phyloP scores from a whole-genome alignment of 2,329 filamentous ascomycete genomes.

The Tolypocladium inflatum region DNA sequence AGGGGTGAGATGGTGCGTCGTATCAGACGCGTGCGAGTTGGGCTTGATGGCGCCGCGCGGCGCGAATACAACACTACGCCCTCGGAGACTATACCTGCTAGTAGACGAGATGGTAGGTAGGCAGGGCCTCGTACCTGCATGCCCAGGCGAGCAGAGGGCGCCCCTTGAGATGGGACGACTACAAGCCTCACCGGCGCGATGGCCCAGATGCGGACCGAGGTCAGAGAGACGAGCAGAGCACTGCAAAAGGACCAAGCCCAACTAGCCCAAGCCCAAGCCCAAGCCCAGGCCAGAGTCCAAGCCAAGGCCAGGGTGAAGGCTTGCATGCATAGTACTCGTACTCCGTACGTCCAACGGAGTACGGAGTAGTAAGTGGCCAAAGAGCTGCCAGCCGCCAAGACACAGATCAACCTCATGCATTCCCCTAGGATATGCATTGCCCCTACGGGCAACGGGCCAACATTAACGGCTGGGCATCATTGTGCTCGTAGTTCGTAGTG shows the following conservation, averaged over 20 bases:
- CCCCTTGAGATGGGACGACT: background rate
- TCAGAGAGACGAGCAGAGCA: background rate
- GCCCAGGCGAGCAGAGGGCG: background rate
- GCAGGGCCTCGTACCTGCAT: background rate
- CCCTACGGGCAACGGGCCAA: background rate
- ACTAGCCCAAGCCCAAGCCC: background rate
- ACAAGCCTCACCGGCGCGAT: background rate
- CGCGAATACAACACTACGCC: background rate
- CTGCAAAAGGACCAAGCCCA: background rate
- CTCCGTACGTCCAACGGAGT: too few relatives aligned
- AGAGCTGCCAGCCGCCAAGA: background rate
- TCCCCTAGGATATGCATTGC: background rate
- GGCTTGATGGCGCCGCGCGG: background rate
- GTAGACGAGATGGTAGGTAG: background rate
- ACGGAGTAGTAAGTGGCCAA: background rate
- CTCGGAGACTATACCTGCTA: background rate
- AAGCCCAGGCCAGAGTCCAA: background rate
- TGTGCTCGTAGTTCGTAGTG: background rate
- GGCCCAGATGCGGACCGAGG: background rate
- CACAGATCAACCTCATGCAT: background rate
- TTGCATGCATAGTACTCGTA: background rate
- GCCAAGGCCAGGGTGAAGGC: background rate
- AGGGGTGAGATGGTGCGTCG: background rate
- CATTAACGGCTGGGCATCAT: background rate
- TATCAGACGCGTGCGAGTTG: too few relatives aligned